These are phyloP conservation scores for Rickenella mellea DNA, from an alignment of 768 basidiomycete genomes.

Conservation along the genomic window DNA sequence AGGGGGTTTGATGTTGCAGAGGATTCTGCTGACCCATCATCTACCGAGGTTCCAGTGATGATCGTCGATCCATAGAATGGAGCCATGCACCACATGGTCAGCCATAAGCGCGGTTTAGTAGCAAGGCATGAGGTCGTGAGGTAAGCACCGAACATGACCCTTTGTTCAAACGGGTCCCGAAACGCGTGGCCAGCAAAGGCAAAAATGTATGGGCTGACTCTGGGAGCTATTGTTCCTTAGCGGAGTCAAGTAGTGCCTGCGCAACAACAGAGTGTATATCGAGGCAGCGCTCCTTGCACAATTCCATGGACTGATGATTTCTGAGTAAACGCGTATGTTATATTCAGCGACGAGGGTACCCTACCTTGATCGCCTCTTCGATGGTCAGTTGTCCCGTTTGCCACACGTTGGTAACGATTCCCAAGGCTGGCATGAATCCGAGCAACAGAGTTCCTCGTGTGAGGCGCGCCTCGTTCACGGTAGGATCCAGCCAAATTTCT, in stretches of 20 bases:
- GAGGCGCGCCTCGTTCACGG: constrained; percentile 47
- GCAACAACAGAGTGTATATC: constrained; percentile 72
- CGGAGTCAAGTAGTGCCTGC: constrained; percentile 49
- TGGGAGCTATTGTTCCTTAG: constrained; percentile 7
- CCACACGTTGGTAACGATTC: constrained; percentile 78
- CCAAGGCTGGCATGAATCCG: constrained; percentile 83
- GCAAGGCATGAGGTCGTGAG: too few relatives aligned
- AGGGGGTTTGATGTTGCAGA: too few relatives aligned
- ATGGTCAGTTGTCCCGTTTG: constrained; percentile 62
- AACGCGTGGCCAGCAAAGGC: too few relatives aligned
- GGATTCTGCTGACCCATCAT: too few relatives aligned
- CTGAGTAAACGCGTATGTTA: constrained; percentile 4
- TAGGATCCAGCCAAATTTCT: constrained; percentile 76
- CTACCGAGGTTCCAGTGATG: too few relatives aligned
- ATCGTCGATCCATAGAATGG: too few relatives aligned
- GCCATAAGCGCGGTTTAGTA: too few relatives aligned
- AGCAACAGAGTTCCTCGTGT: constrained; percentile 66
- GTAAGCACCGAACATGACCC: too few relatives aligned
- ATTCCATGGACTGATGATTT: constrained; percentile 50
- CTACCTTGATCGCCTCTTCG: constrained; percentile 45
- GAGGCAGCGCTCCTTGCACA: constrained; percentile 59
- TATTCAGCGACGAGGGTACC: constrained; percentile 14
- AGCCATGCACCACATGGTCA: too few relatives aligned
- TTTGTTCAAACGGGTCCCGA: too few relatives aligned
- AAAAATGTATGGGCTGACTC: too few relatives aligned